Conservation (phyloP, 2,329 filamentous ascomycete genomes). For the Clarireedia homoeocarpa region DNA sequence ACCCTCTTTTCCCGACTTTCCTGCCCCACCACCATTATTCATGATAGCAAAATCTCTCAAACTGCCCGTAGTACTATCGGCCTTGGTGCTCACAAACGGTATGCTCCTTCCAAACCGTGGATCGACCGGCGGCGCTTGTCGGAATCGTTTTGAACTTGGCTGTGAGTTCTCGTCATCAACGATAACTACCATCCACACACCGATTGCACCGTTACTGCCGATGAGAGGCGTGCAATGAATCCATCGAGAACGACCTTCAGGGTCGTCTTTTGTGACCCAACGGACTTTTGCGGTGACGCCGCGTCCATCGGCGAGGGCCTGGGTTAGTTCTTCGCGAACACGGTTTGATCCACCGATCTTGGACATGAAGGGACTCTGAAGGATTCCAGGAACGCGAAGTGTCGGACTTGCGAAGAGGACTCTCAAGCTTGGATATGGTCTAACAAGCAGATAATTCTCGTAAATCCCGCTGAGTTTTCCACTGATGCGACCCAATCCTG, state of each 20-base stretch:
- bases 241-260: constrained; percentile 57
- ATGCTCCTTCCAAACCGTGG: constrained; percentile 21
- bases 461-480: constrained; percentile 37
- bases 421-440: constrained; percentile 56
- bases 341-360: constrained; percentile 43
- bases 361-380: constrained; percentile 51
- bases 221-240: constrained; percentile 70
- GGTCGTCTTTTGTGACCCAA: constrained; percentile 50
- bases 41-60: constrained; percentile 22
- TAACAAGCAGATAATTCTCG: constrained; percentile 54
- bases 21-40: constrained; percentile 13
- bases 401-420: constrained; percentile 64
- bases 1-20: constrained; percentile 6
- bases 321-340: constrained; percentile 40
- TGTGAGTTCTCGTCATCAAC: constrained; percentile 50
- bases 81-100: background rate
- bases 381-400: constrained; percentile 57
- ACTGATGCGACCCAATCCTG: constrained; percentile 14
- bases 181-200: constrained; percentile 72
- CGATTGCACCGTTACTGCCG: constrained; percentile 57
- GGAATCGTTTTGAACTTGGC: constrained; percentile 15
- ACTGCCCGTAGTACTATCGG: constrained; percentile 13
- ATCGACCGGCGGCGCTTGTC: constrained; percentile 26
- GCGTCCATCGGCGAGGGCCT: constrained; percentile 59
- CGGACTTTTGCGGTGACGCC: constrained; percentile 68